Evolutionary conservation across 2,329 filamentous ascomycete species (phyloP).

Genomic region (Ascochyta lentis): DNA sequence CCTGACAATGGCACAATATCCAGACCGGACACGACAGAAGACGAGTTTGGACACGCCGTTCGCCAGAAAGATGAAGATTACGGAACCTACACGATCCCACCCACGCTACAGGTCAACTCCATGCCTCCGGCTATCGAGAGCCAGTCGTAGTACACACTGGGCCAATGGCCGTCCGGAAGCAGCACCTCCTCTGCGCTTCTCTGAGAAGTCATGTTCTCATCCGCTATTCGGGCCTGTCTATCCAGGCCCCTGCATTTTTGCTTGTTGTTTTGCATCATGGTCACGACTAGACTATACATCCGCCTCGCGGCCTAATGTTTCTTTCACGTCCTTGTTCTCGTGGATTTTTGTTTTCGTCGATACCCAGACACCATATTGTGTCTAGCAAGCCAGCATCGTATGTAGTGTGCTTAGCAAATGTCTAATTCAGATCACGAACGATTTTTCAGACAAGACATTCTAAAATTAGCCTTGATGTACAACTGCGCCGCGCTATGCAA

Average conservation of each 20-base stretch:
- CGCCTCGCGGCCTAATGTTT: slow-evolving; percentile 21
- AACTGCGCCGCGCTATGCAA: background rate
- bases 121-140: slow-evolving; percentile 32
- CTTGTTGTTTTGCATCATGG: slow-evolving; percentile 5
- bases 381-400: slow-evolving; percentile 8
- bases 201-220: too few relatives aligned
- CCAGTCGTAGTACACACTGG: slow-evolving; percentile 19
- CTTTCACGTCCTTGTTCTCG: background rate
- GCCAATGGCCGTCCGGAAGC: background rate
- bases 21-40: slow-evolving; percentile 37
- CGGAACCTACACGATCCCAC: slow-evolving; percentile 33
- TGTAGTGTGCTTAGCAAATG: slow-evolving; percentile 10
- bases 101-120: slow-evolving; percentile 41
- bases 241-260: background rate
- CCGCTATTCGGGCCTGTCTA: too few relatives aligned
- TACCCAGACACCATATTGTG: slow-evolving; percentile 19
- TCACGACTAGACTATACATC: slow-evolving; percentile 13
- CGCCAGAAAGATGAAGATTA: slow-evolving; percentile 28
- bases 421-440: background rate
- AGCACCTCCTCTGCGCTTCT: background rate
- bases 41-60: slow-evolving; percentile 19
- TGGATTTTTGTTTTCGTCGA: slow-evolving; percentile 11
- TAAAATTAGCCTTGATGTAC: background rate
- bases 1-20: slow-evolving; percentile 37
- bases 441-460: too few relatives aligned